These are phyloP conservation scores for Solanum hybrid DNA, from an alignment of 305 asterid species.

Conservation along the genomic window DNA sequence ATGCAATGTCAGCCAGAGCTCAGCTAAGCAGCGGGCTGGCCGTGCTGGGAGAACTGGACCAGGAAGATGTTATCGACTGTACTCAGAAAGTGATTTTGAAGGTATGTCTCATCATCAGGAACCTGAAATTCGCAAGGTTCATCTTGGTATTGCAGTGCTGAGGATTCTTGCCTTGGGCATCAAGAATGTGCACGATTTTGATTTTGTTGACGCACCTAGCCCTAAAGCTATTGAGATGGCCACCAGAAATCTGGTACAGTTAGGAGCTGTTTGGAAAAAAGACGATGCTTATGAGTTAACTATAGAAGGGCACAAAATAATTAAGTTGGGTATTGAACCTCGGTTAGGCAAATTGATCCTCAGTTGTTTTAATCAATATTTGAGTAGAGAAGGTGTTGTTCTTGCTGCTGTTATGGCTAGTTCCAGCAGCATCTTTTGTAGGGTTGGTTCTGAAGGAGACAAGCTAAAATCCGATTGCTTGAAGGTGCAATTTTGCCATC, in stretches of 20 bases:
- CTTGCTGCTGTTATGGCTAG: slow-evolving; percentile 93
- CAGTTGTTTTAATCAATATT: slow-evolving; percentile 35
- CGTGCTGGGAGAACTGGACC: slow-evolving; percentile 97
- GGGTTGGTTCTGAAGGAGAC: slow-evolving; percentile 64
- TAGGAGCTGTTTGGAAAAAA: slow-evolving; percentile 52
- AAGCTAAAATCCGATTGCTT: slow-evolving; percentile 71
- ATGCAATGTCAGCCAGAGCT: slow-evolving; percentile 71
- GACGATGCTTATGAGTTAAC: slow-evolving; percentile 40
- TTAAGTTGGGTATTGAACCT: slow-evolving; percentile 91
- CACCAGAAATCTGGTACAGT: slow-evolving; percentile 58
- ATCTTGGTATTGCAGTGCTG: slow-evolving; percentile 83
- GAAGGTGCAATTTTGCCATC: slow-evolving; percentile 87
- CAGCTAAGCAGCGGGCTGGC: slow-evolving; percentile 93
- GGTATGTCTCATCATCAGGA: slow-evolving; percentile 62
- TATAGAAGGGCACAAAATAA: slow-evolving; percentile 48
- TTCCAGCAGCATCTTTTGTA: slow-evolving; percentile 77
- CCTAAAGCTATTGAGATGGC: slow-evolving; percentile 66
- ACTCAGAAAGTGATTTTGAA: slow-evolving; percentile 51
- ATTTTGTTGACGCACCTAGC: slow-evolving; percentile 81
- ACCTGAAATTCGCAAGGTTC: slow-evolving; percentile 88
- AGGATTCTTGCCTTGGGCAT: slow-evolving; percentile 79
- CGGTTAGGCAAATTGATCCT: slow-evolving; percentile 81
- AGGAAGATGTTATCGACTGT: slow-evolving; percentile 80
- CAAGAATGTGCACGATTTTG: slow-evolving; percentile 54
- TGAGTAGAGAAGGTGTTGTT: slow-evolving; percentile 84